Percentiles rank a stretch among this genome's conserved stretches.
These are phyloP conservation scores for Anacardium occidentale DNA, from an alignment of 345 rosid genomes.

Conservation along the genomic window DNA sequence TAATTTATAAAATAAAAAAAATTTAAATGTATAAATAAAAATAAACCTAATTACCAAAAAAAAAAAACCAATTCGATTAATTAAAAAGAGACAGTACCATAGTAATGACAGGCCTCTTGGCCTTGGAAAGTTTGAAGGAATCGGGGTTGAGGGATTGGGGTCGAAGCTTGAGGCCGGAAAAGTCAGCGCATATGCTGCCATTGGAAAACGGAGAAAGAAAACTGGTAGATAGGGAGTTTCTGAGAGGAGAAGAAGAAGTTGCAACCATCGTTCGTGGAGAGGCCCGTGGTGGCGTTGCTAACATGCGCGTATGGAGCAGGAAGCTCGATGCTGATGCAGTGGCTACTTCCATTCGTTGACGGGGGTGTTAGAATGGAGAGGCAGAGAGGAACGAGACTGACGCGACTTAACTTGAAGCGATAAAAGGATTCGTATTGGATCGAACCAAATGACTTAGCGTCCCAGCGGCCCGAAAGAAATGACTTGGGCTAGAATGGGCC, in stretches of 20 bases:
- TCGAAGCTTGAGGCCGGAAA: slow-evolving; percentile 53
- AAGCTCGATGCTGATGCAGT: slow-evolving; percentile 44
- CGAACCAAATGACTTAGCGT: neutral
- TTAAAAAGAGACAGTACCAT: slow-evolving; percentile 42
- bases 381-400: neutral
- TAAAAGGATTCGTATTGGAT: neutral
- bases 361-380: neutral
- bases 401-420: neutral
- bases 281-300: slow-evolving; percentile 29
- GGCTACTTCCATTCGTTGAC: slow-evolving; percentile 50
- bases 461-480: neutral
- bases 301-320: slow-evolving; percentile 40
- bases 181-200: slow-evolving; percentile 52
- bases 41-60: neutral
- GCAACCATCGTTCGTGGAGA: slow-evolving; percentile 31
- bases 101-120: slow-evolving; percentile 67
- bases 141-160: slow-evolving; percentile 46
- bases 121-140: slow-evolving; percentile 45
- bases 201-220: slow-evolving; percentile 41
- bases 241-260: slow-evolving; percentile 29
- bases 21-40: neutral
- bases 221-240: slow-evolving; percentile 51
- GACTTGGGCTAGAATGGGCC: slow-evolving; percentile 5
- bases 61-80: neutral
- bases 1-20: neutral